Conservation (phyloP, 306 rosid species). For the Canavalia ensiformis region DNA sequence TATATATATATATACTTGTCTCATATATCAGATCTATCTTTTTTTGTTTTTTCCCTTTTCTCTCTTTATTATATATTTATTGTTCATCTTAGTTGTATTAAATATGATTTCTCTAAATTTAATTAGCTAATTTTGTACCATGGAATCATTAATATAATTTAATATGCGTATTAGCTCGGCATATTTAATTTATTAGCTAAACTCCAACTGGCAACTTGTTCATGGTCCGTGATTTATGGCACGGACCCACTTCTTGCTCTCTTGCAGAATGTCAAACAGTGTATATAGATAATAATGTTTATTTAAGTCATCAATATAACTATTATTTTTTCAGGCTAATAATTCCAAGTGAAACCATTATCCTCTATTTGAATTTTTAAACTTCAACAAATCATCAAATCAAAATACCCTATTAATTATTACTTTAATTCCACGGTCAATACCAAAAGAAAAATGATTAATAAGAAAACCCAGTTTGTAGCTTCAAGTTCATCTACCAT, state of each 20-base stretch:
- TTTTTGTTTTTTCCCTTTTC: no score
- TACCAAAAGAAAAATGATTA: neutral
- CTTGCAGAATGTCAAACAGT: neutral
- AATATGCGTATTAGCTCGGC: neutral
- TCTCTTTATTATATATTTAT: no score
- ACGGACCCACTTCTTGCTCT: constrained; percentile 22
- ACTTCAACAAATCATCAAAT: neutral
- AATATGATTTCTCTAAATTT: neutral
- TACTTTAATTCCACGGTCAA: neutral
- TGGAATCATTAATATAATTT: neutral
- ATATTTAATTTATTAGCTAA: neutral
- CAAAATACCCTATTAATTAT: neutral
- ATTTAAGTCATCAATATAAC: neutral
- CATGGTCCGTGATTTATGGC: constrained; percentile 7
- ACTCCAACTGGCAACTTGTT: neutral
- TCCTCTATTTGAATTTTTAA: neutral
- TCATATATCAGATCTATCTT: no score
- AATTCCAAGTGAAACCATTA: neutral
- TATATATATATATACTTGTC: no score
- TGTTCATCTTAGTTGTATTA: no score
- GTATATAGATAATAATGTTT: neutral
- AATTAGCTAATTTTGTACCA: neutral
- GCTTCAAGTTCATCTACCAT: neutral
- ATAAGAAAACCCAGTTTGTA: neutral
- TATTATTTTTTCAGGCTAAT: neutral